phyloP scores from a whole-genome alignment of 2,329 filamentous ascomycete genomes.

The Fonsecaea nubica region DNA sequence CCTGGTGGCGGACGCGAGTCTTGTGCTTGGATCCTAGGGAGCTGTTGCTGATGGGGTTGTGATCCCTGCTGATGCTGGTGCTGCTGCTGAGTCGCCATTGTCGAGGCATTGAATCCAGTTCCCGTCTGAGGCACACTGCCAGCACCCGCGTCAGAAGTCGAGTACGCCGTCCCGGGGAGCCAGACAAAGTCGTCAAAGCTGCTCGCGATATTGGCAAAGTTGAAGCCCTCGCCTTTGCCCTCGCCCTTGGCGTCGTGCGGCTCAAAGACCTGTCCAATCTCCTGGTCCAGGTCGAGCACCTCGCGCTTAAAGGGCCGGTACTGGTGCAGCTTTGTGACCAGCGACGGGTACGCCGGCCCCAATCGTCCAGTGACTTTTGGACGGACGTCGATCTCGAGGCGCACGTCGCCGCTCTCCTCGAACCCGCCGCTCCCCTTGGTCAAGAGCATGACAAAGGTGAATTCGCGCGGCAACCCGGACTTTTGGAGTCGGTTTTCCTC shows the following conservation, averaged over 20 bases:
- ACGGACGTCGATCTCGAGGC: constrained; percentile 52
- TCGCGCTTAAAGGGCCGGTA: constrained; percentile 50
- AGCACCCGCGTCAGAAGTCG: constrained; percentile 29
- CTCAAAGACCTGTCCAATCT: constrained; percentile 55
- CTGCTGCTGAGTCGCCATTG: constrained; percentile 6
- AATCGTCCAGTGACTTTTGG: constrained; percentile 51
- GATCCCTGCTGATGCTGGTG: background rate
- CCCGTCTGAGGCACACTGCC: constrained; percentile 5
- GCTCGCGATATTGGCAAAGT: constrained; percentile 52
- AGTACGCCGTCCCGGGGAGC: constrained; percentile 53
- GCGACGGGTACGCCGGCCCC: constrained; percentile 49
- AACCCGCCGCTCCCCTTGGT: constrained; percentile 47
- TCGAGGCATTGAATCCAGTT: background rate
- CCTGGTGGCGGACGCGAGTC: background rate
- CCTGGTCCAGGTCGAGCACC: constrained; percentile 49
- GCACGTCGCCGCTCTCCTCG: constrained; percentile 47
- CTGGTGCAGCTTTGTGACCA: constrained; percentile 47
- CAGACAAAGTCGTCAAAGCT: constrained; percentile 54
- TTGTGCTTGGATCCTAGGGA: background rate
- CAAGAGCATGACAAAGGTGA: constrained; percentile 59
- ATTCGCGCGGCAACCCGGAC: constrained; percentile 58
- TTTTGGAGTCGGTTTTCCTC: constrained; percentile 58
- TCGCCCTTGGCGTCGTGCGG: constrained; percentile 37
- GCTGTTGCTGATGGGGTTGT: constrained; percentile 1
- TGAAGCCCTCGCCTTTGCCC: constrained; percentile 49